A percentile compares a stretch with the other conserved stretches of the same genome.
Conservation (phyloP, 2,329 filamentous ascomycete species). For the Pseudocercospora macadamiae region DNA sequence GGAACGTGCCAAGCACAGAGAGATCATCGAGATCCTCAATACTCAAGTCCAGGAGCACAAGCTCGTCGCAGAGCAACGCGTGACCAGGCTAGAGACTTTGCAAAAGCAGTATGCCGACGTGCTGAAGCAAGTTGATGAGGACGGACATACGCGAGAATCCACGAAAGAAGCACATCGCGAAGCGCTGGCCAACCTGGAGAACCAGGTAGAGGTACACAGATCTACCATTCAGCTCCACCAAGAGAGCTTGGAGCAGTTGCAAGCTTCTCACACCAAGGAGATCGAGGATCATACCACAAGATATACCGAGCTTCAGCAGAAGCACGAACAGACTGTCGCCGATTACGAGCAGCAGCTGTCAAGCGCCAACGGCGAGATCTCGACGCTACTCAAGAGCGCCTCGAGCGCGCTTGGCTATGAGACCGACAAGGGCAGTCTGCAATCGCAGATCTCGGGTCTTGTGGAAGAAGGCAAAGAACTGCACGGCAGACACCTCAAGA, state of each 20-base stretch:
- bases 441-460: constrained; percentile 47
- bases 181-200: constrained; percentile 59
- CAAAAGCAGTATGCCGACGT: constrained; percentile 71
- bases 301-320: constrained; percentile 40
- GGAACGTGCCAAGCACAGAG: constrained; percentile 51
- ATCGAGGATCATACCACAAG: constrained; percentile 52
- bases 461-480: constrained; percentile 52
- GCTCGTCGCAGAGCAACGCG: constrained; percentile 68
- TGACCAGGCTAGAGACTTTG: constrained; percentile 70
- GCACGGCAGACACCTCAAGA: constrained; percentile 45
- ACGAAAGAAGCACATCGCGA: constrained; percentile 55
- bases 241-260: constrained; percentile 56
- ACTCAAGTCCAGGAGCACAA: constrained; percentile 82
- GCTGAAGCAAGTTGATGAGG: constrained; percentile 68
- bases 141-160: constrained; percentile 62
- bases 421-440: constrained; percentile 45
- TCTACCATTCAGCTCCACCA: constrained; percentile 58
- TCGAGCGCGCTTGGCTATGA: constrained; percentile 67
- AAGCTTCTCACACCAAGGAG: constrained; percentile 58
- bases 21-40: constrained; percentile 63
- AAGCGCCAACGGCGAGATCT: constrained; percentile 61
- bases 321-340: constrained; percentile 36
- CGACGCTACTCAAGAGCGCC: constrained; percentile 64
- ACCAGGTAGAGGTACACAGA: constrained; percentile 60
- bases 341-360: constrained; percentile 63